phyloP scores from a whole-genome alignment of 129 eudicot species.

The Tagetes patula region DNA sequence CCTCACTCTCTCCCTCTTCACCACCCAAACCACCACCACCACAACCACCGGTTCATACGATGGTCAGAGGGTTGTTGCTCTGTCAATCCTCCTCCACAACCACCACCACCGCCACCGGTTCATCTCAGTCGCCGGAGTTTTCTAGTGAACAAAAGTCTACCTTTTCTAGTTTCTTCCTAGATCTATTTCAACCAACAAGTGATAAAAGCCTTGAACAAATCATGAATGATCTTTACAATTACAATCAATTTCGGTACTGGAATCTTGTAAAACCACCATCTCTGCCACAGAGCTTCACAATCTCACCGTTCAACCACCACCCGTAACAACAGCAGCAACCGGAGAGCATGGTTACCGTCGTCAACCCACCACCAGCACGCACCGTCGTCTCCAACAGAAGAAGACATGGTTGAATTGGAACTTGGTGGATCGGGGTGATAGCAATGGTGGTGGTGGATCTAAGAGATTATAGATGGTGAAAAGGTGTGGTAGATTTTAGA shows the following conservation, averaged over 20 bases:
- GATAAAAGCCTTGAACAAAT: constrained; percentile 44
- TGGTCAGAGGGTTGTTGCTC: constrained; percentile 79
- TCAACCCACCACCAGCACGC: too few species aligned
- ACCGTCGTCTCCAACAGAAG: too few species aligned
- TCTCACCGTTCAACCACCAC: constrained; percentile 45
- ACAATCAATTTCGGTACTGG: constrained; percentile 44
- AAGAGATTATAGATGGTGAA: too few species aligned
- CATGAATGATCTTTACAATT: constrained; percentile 57
- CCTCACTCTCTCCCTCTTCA: too few species aligned
- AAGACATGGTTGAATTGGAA: too few species aligned
- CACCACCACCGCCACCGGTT: background rate
- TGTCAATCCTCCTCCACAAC: constrained; percentile 38
- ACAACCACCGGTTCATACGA: constrained; percentile 46
- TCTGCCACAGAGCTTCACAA: constrained; percentile 39
- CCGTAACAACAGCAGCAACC: constrained; percentile 17
- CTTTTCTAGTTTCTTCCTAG: constrained; percentile 36
- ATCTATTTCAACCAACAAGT: constrained; percentile 55
- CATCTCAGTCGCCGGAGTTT: background rate
- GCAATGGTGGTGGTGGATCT: too few species aligned
- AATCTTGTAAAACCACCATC: constrained; percentile 29
- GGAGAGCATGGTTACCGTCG: constrained; percentile 1
- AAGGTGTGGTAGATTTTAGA: too few species aligned
- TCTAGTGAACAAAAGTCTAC: constrained; percentile 23
- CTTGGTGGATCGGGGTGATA: too few species aligned
- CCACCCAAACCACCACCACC: too few species aligned